Evolutionary conservation across 257 asterid genomes (phyloP).

Genomic region (Lantana camara): DNA sequence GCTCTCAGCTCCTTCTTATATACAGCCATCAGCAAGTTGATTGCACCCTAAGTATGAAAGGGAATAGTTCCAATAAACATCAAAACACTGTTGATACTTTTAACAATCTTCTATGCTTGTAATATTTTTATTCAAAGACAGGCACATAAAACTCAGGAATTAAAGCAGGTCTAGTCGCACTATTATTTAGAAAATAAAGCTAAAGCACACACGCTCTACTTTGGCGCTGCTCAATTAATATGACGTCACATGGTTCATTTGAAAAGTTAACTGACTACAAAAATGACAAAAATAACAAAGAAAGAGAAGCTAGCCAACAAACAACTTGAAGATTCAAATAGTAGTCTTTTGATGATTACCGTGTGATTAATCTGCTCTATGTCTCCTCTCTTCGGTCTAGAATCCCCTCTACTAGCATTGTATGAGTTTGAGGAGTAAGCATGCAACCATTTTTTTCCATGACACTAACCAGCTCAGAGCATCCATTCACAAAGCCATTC

Average conservation of each 20-base stretch:
- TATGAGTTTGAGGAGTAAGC: conserved; percentile 54
- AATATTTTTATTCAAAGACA: no score
- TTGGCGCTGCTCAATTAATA: no score
- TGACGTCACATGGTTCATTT: no score
- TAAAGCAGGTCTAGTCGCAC: conserved; percentile 5
- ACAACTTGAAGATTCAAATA: no score
- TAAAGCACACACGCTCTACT: conserved; percentile 3
- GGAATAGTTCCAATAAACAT: conserved; percentile 25
- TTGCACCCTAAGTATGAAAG: conserved; percentile 73
- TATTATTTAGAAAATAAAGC: conserved; percentile 1
- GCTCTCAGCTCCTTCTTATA: conserved; percentile 83
- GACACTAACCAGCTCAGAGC: conserved; percentile 51
- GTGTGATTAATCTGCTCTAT: no score
- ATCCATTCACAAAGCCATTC: conserved; percentile 51
- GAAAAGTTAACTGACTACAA: no score
- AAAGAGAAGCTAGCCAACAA: no score
- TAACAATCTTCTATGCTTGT: no score
- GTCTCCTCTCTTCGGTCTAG: conserved; percentile 7
- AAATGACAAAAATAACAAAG: no score
- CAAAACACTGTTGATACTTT: conserved; percentile 9
- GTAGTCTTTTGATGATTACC: no score
- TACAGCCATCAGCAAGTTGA: conserved; percentile 90
- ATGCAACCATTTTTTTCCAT: conserved; percentile 63
- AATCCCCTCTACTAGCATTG: conserved; percentile 59
- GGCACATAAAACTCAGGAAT: conserved; percentile 5